Base-by-base conservation (phyloP, 2,329 filamentous ascomycete genomes). In the Fulvia fulva region DNA sequence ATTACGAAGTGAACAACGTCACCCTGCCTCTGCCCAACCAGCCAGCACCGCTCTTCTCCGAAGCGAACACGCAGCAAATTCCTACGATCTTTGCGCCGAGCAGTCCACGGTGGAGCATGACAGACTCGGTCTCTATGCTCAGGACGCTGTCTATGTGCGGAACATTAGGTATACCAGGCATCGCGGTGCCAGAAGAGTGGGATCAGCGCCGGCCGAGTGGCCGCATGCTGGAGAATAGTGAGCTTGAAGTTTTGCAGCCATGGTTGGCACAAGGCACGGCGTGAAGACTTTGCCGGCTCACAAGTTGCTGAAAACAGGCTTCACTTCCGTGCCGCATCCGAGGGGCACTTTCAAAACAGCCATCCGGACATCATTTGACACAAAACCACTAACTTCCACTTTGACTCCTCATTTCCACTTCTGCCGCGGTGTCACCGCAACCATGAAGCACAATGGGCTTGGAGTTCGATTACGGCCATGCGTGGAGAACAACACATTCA, bases 101-200 rank as follows among this genome's bases (percentile, higher is more conserved):
- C 23, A 58, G 55, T 9, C 59, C 63, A 32, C 58, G 61, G n/a
- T 65, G 63, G 53, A 63, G 62, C 22, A 65, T 70, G 56, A 60
- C 58, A 9, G 64, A 70, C n/a, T 65, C 64, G 2, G 61, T 71
- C 2, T 65, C 64, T 6, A 70, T 72, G 70, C 51, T 72, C 28
- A 55, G 70, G 34, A 67, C 64, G 7, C 56, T 72, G 41, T 65
- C 61, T 9, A 64, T 71, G 64, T 64, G 63, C 26, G 70, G 68
- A 3, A 63, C 55, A 12, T 53, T 71, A 25, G 67, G 68, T 5
- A 67, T 71, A 65, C 68, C 68, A 14, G 52, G 56, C n/a, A 57
- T 65, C 3, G 51, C 58, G 2, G 53, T 61, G 21, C 53, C 60
- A 51, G 63, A 63, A 16, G 62, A 64, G 16, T 60, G 53, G 22